phyloP scores from a whole-genome alignment of 2,329 filamentous ascomycete genomes.

The Talaromyces amestolkiae region DNA sequence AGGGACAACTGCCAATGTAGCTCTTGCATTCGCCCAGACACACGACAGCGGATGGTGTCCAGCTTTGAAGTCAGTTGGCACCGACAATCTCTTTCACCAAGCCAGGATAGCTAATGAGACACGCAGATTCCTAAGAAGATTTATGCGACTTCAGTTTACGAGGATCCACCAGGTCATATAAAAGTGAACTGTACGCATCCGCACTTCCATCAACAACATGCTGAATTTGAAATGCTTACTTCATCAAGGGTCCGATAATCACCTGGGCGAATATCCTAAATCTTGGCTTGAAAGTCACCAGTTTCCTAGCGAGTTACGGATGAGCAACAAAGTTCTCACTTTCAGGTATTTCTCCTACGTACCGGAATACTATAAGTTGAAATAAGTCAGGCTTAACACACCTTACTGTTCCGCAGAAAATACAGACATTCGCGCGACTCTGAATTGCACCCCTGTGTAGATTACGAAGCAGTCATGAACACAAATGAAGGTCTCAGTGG shows the following conservation, averaged over 20 bases:
- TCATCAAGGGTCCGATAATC: constrained; percentile 63
- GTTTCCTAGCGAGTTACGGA: constrained; percentile 30
- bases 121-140: constrained; percentile 50
- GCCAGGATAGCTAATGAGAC: constrained; percentile 19
- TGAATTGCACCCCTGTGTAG: constrained; percentile 56
- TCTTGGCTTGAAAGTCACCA: constrained; percentile 57
- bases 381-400: neutral
- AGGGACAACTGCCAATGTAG: constrained; percentile 72
- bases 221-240: neutral
- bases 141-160: constrained; percentile 31
- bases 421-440: constrained; percentile 43
- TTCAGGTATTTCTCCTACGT: constrained; percentile 26
- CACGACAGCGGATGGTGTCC: constrained; percentile 66
- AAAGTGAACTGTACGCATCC: constrained; percentile 52
- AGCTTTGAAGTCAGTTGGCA: constrained; percentile 59
- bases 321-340: constrained; percentile 10
- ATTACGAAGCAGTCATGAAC: constrained; percentile 61
- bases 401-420: constrained; percentile 25
- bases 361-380: constrained; percentile 15
- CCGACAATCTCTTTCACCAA: constrained; percentile 3
- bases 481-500: constrained; percentile 56
- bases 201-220: neutral
- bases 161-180: constrained; percentile 38
- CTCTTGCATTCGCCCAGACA: constrained; percentile 66
- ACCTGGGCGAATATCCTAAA: constrained; percentile 66